Conservation (phyloP, 164 flowering plant genomes). For the Piper longum region DNA sequence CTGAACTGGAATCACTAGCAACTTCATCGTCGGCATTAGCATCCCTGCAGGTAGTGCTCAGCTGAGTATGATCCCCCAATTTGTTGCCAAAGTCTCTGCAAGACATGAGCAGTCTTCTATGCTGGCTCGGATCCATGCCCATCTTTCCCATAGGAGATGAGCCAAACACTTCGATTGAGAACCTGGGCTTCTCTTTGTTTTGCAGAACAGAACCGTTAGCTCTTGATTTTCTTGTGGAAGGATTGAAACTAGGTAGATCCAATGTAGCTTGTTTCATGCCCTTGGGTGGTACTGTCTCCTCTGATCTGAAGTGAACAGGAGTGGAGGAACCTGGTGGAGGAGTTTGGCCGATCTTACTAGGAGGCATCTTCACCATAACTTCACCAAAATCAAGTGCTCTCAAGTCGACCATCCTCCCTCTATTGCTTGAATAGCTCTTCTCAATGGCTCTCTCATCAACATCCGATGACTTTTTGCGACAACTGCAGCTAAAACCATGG, state of each 20-base stretch:
- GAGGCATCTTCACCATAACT: background rate
- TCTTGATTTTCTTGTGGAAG: conserved; percentile 3
- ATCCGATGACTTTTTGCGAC: conserved; percentile 40
- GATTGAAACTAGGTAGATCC: conserved; percentile 14
- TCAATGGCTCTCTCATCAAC: conserved; percentile 7
- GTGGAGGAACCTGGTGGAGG: too few relatives aligned
- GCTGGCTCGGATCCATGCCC: conserved; percentile 12
- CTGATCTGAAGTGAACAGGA: background rate
- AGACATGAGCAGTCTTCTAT: conserved; percentile 26
- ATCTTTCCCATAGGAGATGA: conserved; percentile 21
- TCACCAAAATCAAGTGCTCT: conserved; percentile 6
- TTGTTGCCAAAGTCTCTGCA: conserved; percentile 9
- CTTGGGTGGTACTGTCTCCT: background rate
- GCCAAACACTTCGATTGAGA: conserved; percentile 50
- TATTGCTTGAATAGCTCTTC: background rate
- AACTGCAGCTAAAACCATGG: conserved; percentile 34
- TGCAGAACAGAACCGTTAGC: conserved; percentile 1
- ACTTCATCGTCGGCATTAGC: conserved; percentile 15
- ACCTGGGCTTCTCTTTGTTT: conserved; percentile 15
- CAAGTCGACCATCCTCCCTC: conserved; percentile 3
- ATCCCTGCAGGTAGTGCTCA: too few relatives aligned
- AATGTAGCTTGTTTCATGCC: conserved; percentile 8
- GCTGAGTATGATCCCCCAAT: too few relatives aligned
- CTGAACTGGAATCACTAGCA: conserved; percentile 74
- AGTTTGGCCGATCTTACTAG: too few relatives aligned